phyloP scores from a whole-genome alignment of 306 rosid genomes.

The Castanea crenata region DNA sequence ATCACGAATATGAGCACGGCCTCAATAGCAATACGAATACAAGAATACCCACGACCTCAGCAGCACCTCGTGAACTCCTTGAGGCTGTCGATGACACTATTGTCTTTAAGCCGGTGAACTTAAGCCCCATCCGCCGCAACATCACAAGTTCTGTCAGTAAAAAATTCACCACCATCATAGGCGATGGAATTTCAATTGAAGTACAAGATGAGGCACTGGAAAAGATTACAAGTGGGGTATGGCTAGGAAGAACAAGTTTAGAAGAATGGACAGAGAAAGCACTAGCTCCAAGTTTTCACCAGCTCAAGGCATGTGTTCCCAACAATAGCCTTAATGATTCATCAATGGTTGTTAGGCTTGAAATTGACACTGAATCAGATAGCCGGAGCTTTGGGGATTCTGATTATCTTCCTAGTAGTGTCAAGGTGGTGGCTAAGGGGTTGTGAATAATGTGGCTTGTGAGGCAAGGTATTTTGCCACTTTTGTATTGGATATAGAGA shows the following conservation, averaged over 20 bases:
- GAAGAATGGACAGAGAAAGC: conserved; percentile 81
- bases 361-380: conserved; percentile 51
- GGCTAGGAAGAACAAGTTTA: conserved; percentile 67
- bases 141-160: conserved; percentile 45
- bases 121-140: conserved; percentile 38
- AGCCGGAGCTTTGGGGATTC: conserved; percentile 40
- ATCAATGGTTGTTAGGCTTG: conserved; percentile 62
- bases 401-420: conserved; percentile 60
- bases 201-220: conserved; percentile 72
- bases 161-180: conserved; percentile 53
- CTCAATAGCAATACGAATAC: conserved; percentile 18
- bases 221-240: conserved; percentile 73
- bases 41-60: conserved; percentile 24
- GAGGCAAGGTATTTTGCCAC: conserved; percentile 29
- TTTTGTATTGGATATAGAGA: conserved; percentile 41
- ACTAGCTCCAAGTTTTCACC: conserved; percentile 68
- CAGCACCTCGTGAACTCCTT: conserved; percentile 51
- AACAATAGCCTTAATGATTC: conserved; percentile 32
- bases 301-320: conserved; percentile 47
- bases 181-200: conserved; percentile 59
- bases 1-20: conserved; percentile 60
- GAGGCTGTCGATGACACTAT: conserved; percentile 69
- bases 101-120: conserved; percentile 76
- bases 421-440: conserved; percentile 52
- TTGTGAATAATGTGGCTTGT: conserved; percentile 17